Evolutionary conservation across 768 basidiomycete species (phyloP), one percentile per base, ranked within the genome.

Genomic region (Vishniacozyma victoriae): DNA sequence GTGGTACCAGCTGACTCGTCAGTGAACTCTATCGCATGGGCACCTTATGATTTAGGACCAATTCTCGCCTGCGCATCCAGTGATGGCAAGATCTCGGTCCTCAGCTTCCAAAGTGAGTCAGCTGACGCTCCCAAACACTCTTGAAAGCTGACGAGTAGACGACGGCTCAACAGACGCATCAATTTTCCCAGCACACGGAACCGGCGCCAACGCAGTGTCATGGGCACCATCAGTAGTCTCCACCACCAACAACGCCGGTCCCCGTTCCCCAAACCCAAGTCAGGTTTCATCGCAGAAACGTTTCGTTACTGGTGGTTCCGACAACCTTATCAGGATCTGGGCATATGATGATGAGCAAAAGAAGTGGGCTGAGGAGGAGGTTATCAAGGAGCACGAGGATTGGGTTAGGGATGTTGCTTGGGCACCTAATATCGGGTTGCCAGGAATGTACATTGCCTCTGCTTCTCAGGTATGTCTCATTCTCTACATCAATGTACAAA

Each of bases 341-440:
- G 83, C 79, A 1, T 95, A 83, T 76, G 81, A 83, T 53, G 87
- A 92, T 44, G 85, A 87, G 44, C 78, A 82, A 7, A 85, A 91
- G 70, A 81, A 86, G 6, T 96, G 92, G 90, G 78, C 80, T 13
- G 87, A 89, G 60, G 92, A 91, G 69, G 91, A 93, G 62, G 81
- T 78, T 0, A 80, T 99, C 19, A 86, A 88, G 41, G 91, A 89
- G 0, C 93, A 99, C 72, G 80, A 85, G 0, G 93, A 99, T 72
- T 99, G 93, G 93, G 92, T 99, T 18, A 79, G 93, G 39, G 93
- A 97, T 69, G 92, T 96, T n/a, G 88, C 93, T 0, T 97, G 92
- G 91, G 92, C 92, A 1, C 93, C 95, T 0, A 95, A 89, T 59
- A 92, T 96, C 54, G 95, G 95, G 0, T 78, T 97, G 14, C 89